phyloP scores from a whole-genome alignment of 1,284 basidiomycete species.

The Cryptococcus wingfieldii region DNA sequence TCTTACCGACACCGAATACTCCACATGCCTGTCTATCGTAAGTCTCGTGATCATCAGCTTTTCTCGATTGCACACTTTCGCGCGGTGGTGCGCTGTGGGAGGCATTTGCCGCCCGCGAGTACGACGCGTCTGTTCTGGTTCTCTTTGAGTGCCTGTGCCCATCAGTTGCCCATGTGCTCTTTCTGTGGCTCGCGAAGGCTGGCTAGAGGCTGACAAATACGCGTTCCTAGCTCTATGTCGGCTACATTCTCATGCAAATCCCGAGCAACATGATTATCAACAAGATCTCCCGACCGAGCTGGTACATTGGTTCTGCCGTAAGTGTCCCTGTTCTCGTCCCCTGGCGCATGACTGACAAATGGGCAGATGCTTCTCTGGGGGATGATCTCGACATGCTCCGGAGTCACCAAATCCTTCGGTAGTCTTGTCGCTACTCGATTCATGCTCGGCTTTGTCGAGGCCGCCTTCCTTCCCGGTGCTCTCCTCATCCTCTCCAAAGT shows the following conservation, averaged over 20 bases:
- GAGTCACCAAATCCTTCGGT: constrained; percentile 24
- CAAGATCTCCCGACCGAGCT: constrained; percentile 28
- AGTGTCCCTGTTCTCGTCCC: constrained; percentile 1
- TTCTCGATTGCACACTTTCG: constrained; percentile 1
- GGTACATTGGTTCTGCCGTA: constrained; percentile 31
- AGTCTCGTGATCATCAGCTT: constrained; percentile 53
- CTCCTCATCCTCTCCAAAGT: constrained; percentile 55
- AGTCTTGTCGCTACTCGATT: constrained; percentile 34
- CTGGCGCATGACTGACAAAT: background rate
- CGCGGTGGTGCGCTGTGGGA: no score
- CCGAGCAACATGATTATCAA: constrained; percentile 38
- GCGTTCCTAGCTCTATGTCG: constrained; percentile 7
- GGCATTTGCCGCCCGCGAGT: no score
- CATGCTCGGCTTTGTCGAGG: constrained; percentile 27
- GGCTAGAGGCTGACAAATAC: background rate
- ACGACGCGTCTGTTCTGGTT: no score
- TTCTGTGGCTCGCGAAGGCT: background rate
- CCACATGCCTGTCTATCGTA: constrained; percentile 66
- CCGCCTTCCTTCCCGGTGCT: constrained; percentile 39
- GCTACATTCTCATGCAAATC: constrained; percentile 28
- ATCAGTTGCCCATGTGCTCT: constrained; percentile 2
- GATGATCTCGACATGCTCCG: constrained; percentile 30
- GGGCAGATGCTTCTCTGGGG: constrained; percentile 35
- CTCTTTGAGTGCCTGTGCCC: no score
- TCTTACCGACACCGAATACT: constrained; percentile 62